Conservation (phyloP, 2,329 filamentous ascomycete species). For the Lecanosticta acicola region DNA sequence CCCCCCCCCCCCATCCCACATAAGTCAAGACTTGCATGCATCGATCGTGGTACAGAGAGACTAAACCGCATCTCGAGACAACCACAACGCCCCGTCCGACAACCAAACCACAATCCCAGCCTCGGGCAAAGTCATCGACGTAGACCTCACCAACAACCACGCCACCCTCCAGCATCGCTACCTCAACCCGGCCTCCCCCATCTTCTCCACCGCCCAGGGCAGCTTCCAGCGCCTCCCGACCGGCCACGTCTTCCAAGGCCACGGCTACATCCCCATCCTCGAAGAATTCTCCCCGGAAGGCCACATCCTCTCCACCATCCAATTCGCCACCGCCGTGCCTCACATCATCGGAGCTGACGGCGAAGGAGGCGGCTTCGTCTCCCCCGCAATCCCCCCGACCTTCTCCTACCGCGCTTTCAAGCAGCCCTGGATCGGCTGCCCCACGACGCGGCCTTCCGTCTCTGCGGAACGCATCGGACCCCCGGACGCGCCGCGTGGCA, state of each 20-base stretch:
- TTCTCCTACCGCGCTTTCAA: conserved; percentile 20
- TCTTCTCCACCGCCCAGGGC: conserved; percentile 20
- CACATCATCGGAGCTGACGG: conserved; percentile 3
- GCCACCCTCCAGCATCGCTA: conserved; percentile 11
- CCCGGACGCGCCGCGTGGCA: neutral
- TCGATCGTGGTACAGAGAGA: too few species aligned
- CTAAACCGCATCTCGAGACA: too few species aligned
- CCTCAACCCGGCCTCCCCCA: conserved; percentile 10
- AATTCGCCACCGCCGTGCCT: conserved; percentile 17
- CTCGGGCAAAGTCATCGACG: conserved; percentile 16
- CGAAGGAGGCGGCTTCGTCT: conserved; percentile 6
- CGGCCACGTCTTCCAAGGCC: conserved; percentile 14
- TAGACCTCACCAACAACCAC: conserved; percentile 10
- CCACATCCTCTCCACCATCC: conserved; percentile 9
- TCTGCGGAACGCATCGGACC: conserved; percentile 5
- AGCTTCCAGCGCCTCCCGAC: conserved; percentile 13
- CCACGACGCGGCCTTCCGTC: conserved; percentile 10
- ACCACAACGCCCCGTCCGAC: conserved; percentile 20
- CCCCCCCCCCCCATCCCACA: too few species aligned
- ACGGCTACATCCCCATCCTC: conserved; percentile 19
- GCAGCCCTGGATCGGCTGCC: conserved; percentile 19
- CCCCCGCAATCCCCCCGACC: conserved; percentile 6
- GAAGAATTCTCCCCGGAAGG: conserved; percentile 18
- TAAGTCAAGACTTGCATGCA: too few species aligned
- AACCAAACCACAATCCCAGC: conserved; percentile 14